Conservation (phyloP, 805 yeast species). For the Candida verbasci region DNA sequence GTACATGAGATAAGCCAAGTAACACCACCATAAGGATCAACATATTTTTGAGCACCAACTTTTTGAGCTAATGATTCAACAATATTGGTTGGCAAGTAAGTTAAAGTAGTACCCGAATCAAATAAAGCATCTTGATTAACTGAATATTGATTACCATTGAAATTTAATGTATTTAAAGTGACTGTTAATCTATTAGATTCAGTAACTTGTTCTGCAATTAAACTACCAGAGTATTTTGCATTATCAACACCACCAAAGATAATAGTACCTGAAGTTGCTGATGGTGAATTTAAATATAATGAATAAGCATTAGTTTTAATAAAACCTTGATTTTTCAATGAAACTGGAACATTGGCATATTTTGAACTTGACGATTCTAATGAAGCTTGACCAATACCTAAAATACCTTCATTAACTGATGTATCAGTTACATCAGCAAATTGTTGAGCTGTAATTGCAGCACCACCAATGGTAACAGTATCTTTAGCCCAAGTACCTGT, state of each 20-base stretch:
- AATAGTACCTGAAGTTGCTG: slow-evolving; percentile 19
- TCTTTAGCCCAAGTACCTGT: slow-evolving; percentile 15
- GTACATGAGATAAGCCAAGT: slow-evolving; percentile 1
- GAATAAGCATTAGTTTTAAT: slow-evolving; percentile 34
- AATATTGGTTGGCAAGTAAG: slow-evolving; percentile 40
- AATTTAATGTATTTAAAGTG: slow-evolving; percentile 37
- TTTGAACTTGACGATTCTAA: slow-evolving; percentile 51
- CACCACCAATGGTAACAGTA: slow-evolving; percentile 10
- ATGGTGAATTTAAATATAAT: slow-evolving; percentile 24
- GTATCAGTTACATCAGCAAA: slow-evolving; percentile 31
- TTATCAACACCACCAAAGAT: slow-evolving; percentile 32
- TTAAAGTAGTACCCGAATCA: slow-evolving; percentile 33
- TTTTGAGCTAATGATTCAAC: background rate
- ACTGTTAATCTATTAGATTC: slow-evolving; percentile 27
- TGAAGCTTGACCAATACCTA: slow-evolving; percentile 68
- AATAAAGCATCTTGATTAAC: slow-evolving; percentile 20
- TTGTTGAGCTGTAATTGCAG: slow-evolving; percentile 12
- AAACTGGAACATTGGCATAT: slow-evolving; percentile 27
- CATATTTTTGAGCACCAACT: background rate
- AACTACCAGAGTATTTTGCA: slow-evolving; percentile 20
- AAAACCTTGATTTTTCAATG: slow-evolving; percentile 27
- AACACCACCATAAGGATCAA: slow-evolving; percentile 12
- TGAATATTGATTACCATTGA: slow-evolving; percentile 14
- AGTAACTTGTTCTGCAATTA: slow-evolving; percentile 7
- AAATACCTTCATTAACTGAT: slow-evolving; percentile 61